Base-by-base conservation (phyloP, 1,284 basidiomycete species). In the Grifola frondosa region DNA sequence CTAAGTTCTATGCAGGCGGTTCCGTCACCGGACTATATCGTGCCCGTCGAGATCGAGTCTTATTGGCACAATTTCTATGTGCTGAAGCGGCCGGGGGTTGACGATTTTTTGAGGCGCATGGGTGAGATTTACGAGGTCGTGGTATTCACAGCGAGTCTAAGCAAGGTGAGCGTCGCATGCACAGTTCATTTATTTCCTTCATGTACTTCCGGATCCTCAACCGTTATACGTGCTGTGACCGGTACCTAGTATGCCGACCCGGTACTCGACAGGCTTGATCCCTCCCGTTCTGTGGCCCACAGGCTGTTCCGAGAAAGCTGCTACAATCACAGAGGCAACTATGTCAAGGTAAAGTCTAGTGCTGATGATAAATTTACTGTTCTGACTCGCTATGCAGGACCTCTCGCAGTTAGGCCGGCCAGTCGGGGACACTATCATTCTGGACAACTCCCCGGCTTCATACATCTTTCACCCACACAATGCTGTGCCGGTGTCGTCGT, bases 381-480 rank as follows among this genome's bases (percentile, higher is more conserved):
- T 31, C 13, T 33, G 29, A 30, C 37, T 33, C 42, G 8, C 16
- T 28, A 28, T 50, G 9, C 59, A 96, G 91, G 97, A 99, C 67
- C 76, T 99, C 20, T 97, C 93, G 31, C 97, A 98, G 69, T 76
- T 99, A 26, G 96, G 96, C 22, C 81, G 96, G 19, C 89, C 91
- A 6, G 91, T 97, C 52, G 80, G 80, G 31, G 91, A 96, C 60
- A 91, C 89, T 48, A 97, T 99, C 60, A 99, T 99, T 67, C 81
- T 99, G 52, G 96, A 99, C 73, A 99, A 99, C 69, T 97, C 94
- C 29, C 96, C 96, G 11, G 96, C 97, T 8, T 97, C 92, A 7
- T 99, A 99, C 70, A 96, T 99, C 53, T 99, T 99, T 78, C 96
- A 99, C 62, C 94, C 94, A 5, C 95, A 97, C 71, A 98, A 98